These are phyloP conservation scores for Umbellularia californica DNA, from an alignment of 164 flowering plant genomes.

Conservation along the genomic window DNA sequence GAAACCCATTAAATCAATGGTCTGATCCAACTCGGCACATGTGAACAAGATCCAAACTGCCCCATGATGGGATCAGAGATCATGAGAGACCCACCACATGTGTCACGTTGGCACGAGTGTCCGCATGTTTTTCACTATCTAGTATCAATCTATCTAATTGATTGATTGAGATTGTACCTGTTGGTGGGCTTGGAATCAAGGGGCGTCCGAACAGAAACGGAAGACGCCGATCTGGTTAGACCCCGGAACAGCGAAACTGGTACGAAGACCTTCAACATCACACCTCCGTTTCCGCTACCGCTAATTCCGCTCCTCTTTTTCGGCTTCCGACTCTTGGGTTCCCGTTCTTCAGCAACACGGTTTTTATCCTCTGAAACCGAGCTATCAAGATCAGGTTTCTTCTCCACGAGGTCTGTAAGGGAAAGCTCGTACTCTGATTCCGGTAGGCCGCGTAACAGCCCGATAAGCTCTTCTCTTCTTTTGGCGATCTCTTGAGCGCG, in stretches of 20 bases:
- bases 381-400: background rate
- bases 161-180: background rate
- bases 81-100: background rate
- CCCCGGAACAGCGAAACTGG: background rate
- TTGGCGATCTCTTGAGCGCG: conserved; percentile 7
- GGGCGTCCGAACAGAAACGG: background rate
- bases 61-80: background rate
- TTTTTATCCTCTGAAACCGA: background rate
- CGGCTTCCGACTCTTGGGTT: background rate
- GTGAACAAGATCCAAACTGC: background rate
- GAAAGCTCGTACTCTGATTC: conserved; percentile 7
- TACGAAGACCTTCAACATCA: conserved; percentile 5
- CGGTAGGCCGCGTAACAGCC: conserved; percentile 3
- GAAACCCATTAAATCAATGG: no score
- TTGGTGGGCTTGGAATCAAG: background rate
- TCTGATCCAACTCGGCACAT: no score
- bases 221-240: background rate
- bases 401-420: conserved; percentile 5
- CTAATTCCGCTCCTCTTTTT: background rate
- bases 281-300: background rate
- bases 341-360: background rate
- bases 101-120: background rate
- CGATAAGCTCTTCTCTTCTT: conserved; percentile 1
- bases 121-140: no score
- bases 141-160: no score